A percentile compares a stretch with the other conserved stretches of the same genome.
phyloP scores from a whole-genome alignment of 169 alveolate species.

The Plasmodium sp. region DNA sequence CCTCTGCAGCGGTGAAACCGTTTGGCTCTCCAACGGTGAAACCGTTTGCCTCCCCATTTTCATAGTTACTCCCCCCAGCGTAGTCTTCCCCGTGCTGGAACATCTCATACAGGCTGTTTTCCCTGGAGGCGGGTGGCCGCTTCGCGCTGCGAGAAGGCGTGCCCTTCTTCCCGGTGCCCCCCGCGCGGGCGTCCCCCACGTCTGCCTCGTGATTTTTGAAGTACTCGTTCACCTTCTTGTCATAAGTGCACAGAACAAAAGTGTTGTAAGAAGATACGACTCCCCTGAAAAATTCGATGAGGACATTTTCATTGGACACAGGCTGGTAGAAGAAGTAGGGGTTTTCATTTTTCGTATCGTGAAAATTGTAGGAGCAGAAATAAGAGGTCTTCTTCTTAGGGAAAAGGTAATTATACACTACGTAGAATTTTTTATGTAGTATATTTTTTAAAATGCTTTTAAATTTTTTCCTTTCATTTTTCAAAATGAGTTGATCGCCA shows the following conservation, averaged over 20 bases:
- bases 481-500: conserved; percentile 61
- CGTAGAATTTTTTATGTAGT: conserved; percentile 68
- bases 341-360: conserved; percentile 71
- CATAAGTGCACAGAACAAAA: conserved; percentile 47
- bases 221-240: conserved; percentile 54
- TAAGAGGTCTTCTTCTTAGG: conserved; percentile 61
- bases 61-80: background rate
- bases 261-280: conserved; percentile 70
- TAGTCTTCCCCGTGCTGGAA: background rate
- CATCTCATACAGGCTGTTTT: background rate
- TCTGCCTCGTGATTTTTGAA: background rate
- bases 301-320: conserved; percentile 32
- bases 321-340: conserved; percentile 75
- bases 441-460: conserved; percentile 70
- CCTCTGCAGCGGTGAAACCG: no score
- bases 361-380: conserved; percentile 72
- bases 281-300: conserved; percentile 55
- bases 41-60: background rate
- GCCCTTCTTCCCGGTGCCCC: background rate
- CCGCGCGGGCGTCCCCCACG: background rate
- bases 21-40: background rate
- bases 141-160: background rate
- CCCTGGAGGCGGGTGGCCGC: background rate
- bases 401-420: conserved; percentile 38
- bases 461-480: conserved; percentile 47